These are phyloP conservation scores for Bipolaris gigantea DNA, from an alignment of 2,329 filamentous ascomycete genomes.

Conservation along the genomic window DNA sequence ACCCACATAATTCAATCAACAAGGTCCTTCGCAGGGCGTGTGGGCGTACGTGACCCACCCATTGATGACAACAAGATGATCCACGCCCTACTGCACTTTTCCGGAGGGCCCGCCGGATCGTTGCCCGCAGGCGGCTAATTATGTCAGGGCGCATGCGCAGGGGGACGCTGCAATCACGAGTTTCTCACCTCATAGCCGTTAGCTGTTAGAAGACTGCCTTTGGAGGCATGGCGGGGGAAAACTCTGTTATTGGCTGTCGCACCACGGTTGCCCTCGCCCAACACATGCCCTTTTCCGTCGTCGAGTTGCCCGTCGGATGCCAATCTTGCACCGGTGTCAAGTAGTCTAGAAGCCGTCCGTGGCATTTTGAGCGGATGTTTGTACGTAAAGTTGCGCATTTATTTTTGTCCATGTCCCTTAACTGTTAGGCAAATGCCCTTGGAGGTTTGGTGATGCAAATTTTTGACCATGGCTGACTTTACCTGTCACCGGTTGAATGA, in stretches of 20 bases:
- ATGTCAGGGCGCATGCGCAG: conserved; percentile 6
- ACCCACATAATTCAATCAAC: conserved; percentile 19
- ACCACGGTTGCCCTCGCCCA: conserved; percentile 2
- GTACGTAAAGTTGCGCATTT: conserved; percentile 20
- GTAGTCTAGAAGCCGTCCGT: conserved; percentile 18
- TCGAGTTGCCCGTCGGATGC: conserved; percentile 16
- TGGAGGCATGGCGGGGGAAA: conserved; percentile 23
- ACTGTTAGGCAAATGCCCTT: conserved; percentile 24
- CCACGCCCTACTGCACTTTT: conserved; percentile 14
- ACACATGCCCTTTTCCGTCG: conserved; percentile 9
- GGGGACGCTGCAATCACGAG: conserved; percentile 1
- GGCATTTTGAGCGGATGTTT: conserved; percentile 23
- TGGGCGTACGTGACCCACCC: conserved; percentile 4
- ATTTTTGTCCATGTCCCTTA: conserved; percentile 16
- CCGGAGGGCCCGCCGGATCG: conserved; percentile 7
- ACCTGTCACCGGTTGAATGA: not conserved
- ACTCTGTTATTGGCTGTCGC: conserved; percentile 22
- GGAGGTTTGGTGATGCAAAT: conserved; percentile 20
- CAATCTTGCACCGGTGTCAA: conserved; percentile 3
- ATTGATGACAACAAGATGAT: conserved; percentile 4
- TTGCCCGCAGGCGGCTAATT: conserved; percentile 21
- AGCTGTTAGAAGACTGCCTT: conserved; percentile 19
- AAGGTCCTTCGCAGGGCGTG: conserved; percentile 9
- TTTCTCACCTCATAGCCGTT: conserved; percentile 10
- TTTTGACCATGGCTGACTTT: conserved; percentile 10